phyloP scores from a whole-genome alignment of 2,329 filamentous ascomycete genomes.

The Trichoderma sp. region DNA sequence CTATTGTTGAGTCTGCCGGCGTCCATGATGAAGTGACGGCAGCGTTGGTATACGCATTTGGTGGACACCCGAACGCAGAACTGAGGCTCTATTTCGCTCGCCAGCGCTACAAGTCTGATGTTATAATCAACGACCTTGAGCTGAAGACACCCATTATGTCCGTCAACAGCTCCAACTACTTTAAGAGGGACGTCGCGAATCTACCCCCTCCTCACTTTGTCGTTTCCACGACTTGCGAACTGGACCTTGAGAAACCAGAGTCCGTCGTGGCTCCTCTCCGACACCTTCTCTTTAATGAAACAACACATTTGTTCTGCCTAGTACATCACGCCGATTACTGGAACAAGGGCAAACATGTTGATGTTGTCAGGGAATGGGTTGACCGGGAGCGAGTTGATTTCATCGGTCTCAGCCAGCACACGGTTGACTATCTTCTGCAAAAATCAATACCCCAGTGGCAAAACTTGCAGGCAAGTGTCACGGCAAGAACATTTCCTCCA shows the following conservation, averaged over 20 bases:
- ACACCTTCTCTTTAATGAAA: slow-evolving; percentile 6
- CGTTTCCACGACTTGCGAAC: slow-evolving; percentile 10
- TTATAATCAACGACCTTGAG: slow-evolving; percentile 5
- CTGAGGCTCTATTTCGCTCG: slow-evolving; percentile 6
- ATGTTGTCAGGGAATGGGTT: slow-evolving; percentile 9
- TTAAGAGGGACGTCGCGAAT: slow-evolving; percentile 2
- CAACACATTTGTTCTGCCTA: slow-evolving; percentile 9
- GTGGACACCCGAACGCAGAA: slow-evolving; percentile 13
- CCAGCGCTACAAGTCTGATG: slow-evolving; percentile 12
- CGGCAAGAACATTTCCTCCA: slow-evolving; percentile 12
- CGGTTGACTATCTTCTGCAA: slow-evolving; percentile 12
- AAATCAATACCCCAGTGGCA: slow-evolving; percentile 7
- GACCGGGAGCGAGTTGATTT: slow-evolving; percentile 8
- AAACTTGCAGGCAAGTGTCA: slow-evolving; percentile 13
- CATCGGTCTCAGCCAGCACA: slow-evolving; percentile 14
- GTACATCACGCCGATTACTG: slow-evolving; percentile 12
- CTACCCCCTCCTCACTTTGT: slow-evolving; percentile 9
- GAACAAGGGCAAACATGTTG: slow-evolving; percentile 5
- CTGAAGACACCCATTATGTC: slow-evolving; percentile 9
- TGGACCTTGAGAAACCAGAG: slow-evolving; percentile 12
- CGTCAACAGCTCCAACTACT: slow-evolving; percentile 8
- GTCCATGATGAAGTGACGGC: slow-evolving; percentile 12
- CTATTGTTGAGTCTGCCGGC: slow-evolving; percentile 12
- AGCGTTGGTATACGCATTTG: slow-evolving; percentile 15
- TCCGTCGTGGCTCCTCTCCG: slow-evolving; percentile 6